phyloP scores from a whole-genome alignment of 345 rosid species.

The Boechera divaricarpa region DNA sequence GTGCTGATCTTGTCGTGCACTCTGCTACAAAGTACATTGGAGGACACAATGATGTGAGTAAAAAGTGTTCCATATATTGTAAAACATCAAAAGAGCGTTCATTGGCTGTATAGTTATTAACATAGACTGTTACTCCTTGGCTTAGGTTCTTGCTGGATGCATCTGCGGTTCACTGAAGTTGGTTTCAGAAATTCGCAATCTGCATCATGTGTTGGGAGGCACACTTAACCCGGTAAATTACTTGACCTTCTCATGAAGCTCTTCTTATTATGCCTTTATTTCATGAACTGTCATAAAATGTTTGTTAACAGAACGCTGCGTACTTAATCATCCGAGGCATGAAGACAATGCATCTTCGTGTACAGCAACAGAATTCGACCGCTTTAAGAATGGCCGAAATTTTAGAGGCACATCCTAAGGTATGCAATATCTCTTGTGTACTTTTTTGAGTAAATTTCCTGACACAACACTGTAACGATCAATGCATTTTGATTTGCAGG shows the following conservation, averaged over 20 bases:
- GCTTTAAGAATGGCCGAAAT: slow-evolving; percentile 94
- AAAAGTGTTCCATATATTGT: slow-evolving; percentile 24
- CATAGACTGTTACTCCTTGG: slow-evolving; percentile 9
- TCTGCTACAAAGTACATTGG: slow-evolving; percentile 93
- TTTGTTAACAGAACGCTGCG: slow-evolving; percentile 75
- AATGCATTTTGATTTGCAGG: slow-evolving; percentile 49
- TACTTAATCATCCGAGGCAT: slow-evolving; percentile 97
- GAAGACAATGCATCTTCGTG: slow-evolving; percentile 99
- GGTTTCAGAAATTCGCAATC: slow-evolving; percentile 74
- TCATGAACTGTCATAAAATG: slow-evolving; percentile 17
- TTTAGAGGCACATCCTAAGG: slow-evolving; percentile 99
- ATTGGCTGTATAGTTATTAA: neutral
- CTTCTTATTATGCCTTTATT: neutral
- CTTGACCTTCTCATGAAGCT: slow-evolving; percentile 12
- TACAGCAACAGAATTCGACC: slow-evolving; percentile 94
- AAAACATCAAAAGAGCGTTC: neutral
- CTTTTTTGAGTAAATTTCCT: neutral
- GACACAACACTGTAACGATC: neutral
- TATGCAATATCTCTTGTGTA: slow-evolving; percentile 24
- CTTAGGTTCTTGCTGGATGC: slow-evolving; percentile 95
- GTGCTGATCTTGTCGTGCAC: slow-evolving; percentile 95
- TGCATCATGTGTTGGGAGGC: slow-evolving; percentile 96
- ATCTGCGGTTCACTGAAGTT: slow-evolving; percentile 80
- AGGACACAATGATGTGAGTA: slow-evolving; percentile 93
- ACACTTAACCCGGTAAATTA: slow-evolving; percentile 81